phyloP scores from a whole-genome alignment of 2,329 filamentous ascomycete species.

The Ceratocystis smalleyi region DNA sequence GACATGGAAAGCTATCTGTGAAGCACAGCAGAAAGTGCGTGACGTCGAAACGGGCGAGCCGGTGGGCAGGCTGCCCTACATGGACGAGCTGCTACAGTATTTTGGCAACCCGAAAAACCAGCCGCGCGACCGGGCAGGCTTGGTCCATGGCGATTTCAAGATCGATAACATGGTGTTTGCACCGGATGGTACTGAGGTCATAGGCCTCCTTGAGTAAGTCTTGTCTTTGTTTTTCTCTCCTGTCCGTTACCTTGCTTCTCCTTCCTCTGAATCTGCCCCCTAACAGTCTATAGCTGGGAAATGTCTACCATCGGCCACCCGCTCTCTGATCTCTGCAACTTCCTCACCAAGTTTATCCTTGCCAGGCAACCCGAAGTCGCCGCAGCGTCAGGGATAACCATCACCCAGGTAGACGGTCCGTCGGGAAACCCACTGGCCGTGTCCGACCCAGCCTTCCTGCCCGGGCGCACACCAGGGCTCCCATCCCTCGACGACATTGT shows the following conservation, averaged over 20 bases:
- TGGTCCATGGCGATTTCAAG: conserved; percentile 95
- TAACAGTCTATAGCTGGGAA: conserved; percentile 53
- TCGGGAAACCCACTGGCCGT: conserved; percentile 12
- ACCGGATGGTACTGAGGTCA: conserved; percentile 70
- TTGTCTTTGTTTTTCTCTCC: conserved; percentile 20
- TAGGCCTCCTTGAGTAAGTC: conserved; percentile 73
- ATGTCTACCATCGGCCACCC: conserved; percentile 98
- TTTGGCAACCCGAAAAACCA: conserved; percentile 55
- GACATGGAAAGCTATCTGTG: conserved; percentile 67
- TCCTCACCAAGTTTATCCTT: conserved; percentile 34
- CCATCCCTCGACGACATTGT: conserved; percentile 29
- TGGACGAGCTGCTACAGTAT: conserved; percentile 63
- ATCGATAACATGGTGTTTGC: conserved; percentile 86
- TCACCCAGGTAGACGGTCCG: conserved; percentile 20
- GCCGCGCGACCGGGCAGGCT: conserved; percentile 59
- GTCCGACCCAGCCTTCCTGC: conserved; percentile 39
- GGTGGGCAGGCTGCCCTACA: conserved; percentile 72
- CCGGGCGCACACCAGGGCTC: conserved; percentile 49
- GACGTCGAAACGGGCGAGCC: conserved; percentile 63
- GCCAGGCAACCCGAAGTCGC: conserved; percentile 21
- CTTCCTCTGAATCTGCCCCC: not conserved
- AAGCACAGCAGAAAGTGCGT: conserved; percentile 55
- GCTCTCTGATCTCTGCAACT: conserved; percentile 75
- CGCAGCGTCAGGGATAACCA: conserved; percentile 19
- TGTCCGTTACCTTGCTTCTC: not conserved